Percentiles rank a stretch among this genome's conserved stretches.
Conservation (phyloP, 169 alveolate species). For the Eimeria zaria region DNA sequence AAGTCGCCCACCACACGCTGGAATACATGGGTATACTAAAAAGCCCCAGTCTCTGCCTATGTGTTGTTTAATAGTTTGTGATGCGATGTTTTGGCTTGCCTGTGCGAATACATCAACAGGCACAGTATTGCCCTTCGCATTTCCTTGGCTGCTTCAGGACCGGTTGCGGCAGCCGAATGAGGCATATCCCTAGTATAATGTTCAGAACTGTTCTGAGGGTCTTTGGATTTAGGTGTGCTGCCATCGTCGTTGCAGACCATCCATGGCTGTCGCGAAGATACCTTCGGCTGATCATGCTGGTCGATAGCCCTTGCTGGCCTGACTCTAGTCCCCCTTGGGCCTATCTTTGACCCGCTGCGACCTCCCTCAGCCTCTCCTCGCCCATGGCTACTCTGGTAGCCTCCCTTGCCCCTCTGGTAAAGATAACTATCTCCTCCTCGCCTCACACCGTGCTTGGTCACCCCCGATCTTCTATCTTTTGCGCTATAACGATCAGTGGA, state of each 20-base stretch:
- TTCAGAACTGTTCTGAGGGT: not conserved
- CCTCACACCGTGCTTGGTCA: not conserved
- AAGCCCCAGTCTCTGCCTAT: not conserved
- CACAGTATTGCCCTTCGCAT: conserved; percentile 83
- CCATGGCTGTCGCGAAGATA: not conserved
- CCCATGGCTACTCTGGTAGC: not conserved
- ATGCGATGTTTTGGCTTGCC: conserved; percentile 25
- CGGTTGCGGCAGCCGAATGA: conserved; percentile 52
- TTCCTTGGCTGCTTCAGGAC: conserved; percentile 72
- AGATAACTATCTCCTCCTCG: not conserved
- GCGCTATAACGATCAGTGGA: not conserved
- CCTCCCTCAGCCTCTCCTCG: conserved; percentile 1
- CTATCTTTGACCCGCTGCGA: not conserved
- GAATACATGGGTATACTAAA: not conserved
- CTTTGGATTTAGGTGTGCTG: not conserved
- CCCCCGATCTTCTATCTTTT: not conserved
- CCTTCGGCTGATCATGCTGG: not conserved
- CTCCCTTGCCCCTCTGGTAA: conserved; percentile 14
- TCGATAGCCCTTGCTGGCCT: not conserved
- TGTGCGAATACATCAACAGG: conserved; percentile 82
- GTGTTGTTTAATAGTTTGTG: not conserved
- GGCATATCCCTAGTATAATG: conserved; percentile 4
- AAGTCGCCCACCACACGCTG: not conserved
- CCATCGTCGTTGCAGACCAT: not conserved
- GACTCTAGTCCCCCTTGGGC: not conserved